These are phyloP conservation scores for Ceratocystis colombiana DNA, from an alignment of 2,329 filamentous ascomycete genomes.

Conservation along the genomic window DNA sequence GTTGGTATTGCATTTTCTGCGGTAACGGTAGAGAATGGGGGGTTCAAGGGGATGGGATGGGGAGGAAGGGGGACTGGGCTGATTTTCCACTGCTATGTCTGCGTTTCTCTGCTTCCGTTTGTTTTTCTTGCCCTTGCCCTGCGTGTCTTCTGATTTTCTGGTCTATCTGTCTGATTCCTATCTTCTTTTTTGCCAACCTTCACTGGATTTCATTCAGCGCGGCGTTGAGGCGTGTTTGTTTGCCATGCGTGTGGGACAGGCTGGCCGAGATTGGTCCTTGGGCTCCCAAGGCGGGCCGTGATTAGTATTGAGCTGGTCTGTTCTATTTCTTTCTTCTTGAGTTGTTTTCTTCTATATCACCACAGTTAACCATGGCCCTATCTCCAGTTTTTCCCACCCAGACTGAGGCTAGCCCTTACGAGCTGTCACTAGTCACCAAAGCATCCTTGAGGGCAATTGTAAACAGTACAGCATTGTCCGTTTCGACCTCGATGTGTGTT, in stretches of 20 bases:
- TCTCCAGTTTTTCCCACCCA: neutral
- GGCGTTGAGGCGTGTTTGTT: conserved; percentile 20
- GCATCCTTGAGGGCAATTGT: conserved; percentile 41
- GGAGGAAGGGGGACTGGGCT: conserved; percentile 21
- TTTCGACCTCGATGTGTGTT: conserved; percentile 52
- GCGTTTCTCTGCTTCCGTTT: conserved; percentile 26
- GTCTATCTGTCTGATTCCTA: conserved; percentile 23
- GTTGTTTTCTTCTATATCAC: neutral
- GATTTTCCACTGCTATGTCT: conserved; percentile 14
- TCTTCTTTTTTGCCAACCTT: conserved; percentile 13
- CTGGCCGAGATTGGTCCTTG: neutral
- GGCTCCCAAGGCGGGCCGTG: neutral
- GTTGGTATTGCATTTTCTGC: conserved; percentile 74
- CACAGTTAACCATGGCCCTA: neutral
- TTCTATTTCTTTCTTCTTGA: neutral
- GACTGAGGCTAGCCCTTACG: neutral
- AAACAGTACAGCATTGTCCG: conserved; percentile 58
- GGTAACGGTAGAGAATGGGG: conserved; percentile 38
- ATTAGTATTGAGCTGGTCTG: conserved; percentile 4
- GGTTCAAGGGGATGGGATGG: neutral
- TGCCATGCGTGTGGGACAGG: neutral
- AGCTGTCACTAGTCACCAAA: neutral
- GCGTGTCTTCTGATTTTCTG: conserved; percentile 20
- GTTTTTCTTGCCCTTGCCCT: neutral
- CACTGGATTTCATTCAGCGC: conserved; percentile 22